Evolutionary conservation across 352 stramenopile genomes (phyloP).

Genomic region (Elongisporangium anandrum): DNA sequence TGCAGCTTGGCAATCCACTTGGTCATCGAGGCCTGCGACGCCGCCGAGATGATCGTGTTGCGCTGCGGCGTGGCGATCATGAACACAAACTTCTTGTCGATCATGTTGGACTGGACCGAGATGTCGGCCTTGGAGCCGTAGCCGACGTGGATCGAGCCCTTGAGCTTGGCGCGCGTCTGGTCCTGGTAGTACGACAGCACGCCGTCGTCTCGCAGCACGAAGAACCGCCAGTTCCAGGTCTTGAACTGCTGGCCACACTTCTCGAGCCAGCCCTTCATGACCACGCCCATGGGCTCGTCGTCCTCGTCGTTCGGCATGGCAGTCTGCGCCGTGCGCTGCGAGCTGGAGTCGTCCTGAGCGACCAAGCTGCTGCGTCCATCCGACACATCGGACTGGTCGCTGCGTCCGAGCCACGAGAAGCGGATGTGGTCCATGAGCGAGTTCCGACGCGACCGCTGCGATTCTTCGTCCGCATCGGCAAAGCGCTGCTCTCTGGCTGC

Average conservation of each 20-base stretch:
- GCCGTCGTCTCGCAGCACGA: constrained; percentile 76
- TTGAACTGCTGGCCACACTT: constrained; percentile 88
- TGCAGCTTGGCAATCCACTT: constrained; percentile 83
- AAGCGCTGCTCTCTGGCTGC: constrained; percentile 6
- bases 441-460: constrained; percentile 14
- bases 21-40: constrained; percentile 66
- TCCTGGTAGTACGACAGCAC: constrained; percentile 80
- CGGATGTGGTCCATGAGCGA: constrained; percentile 42
- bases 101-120: constrained; percentile 78
- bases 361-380: constrained; percentile 21
- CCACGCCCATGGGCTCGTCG: constrained; percentile 49
- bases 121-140: constrained; percentile 66
- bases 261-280: constrained; percentile 85
- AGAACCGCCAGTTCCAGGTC: constrained; percentile 89
- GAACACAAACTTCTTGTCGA: constrained; percentile 82
- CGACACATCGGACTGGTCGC: constrained; percentile 34
- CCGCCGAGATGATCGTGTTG: constrained; percentile 81
- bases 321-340: constrained; percentile 2
- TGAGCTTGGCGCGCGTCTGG: constrained; percentile 69
- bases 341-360: constrained; percentile 16
- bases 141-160: constrained; percentile 76
- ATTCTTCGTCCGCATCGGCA: constrained; percentile 5
- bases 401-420: constrained; percentile 61
- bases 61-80: constrained; percentile 69
- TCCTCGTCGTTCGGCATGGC: constrained; percentile 37